Evolutionary conservation across 2,329 filamentous ascomycete species (phyloP).

Genomic region (Fusarium acutatum): DNA sequence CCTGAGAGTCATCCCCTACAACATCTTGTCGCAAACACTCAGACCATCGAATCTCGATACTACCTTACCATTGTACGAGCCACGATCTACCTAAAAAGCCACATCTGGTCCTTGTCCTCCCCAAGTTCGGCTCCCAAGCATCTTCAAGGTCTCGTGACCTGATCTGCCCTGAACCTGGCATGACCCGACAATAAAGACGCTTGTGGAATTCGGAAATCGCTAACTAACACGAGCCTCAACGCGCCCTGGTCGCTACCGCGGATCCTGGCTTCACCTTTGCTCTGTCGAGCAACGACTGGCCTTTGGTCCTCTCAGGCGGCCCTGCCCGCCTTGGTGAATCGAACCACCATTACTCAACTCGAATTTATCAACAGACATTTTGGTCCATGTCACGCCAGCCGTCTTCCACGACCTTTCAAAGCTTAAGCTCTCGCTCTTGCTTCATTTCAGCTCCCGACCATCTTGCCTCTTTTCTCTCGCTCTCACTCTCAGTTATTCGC

Average conservation of each 20-base stretch:
- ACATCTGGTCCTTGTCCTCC: constrained; percentile 30
- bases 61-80: constrained; percentile 11
- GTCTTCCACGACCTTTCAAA: constrained; percentile 16
- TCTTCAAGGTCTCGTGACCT: constrained; percentile 31
- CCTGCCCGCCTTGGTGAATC: constrained; percentile 31
- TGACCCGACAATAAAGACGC: constrained; percentile 5
- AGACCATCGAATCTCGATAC: background rate
- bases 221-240: constrained; percentile 34
- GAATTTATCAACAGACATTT: constrained; percentile 18
- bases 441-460: constrained; percentile 1
- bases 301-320: constrained; percentile 25
- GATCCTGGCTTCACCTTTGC: constrained; percentile 12
- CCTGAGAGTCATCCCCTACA: background rate
- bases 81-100: constrained; percentile 14
- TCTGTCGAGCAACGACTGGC: constrained; percentile 26
- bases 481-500: constrained; percentile 16
- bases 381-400: constrained; percentile 38
- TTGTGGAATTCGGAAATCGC: constrained; percentile 17
- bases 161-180: constrained; percentile 5
- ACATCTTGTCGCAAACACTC: background rate
- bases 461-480: constrained; percentile 5
- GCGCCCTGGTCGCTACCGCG: constrained; percentile 19
- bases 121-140: constrained; percentile 12
- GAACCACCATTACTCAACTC: constrained; percentile 27
- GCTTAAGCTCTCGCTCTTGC: constrained; percentile 15